A percentile compares a stretch with the other conserved stretches of the same genome.
phyloP scores from a whole-genome alignment of 2,329 filamentous ascomycete genomes.

The Apiospora aurea region DNA sequence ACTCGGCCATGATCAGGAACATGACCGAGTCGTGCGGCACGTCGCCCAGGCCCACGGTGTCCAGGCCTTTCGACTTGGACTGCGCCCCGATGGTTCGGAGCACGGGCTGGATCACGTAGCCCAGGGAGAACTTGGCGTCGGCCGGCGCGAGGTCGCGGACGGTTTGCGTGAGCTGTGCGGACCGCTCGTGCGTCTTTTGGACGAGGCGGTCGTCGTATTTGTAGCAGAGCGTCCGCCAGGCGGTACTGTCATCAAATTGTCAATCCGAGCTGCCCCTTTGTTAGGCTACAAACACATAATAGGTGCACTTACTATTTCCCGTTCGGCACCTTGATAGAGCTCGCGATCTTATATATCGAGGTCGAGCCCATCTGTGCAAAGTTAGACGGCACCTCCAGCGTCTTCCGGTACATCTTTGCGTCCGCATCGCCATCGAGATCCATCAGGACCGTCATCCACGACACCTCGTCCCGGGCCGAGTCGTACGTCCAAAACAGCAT shows the following conservation, averaged over 20 bases:
- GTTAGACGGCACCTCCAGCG: background rate
- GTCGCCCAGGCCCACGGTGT: background rate
- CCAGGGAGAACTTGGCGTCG: background rate
- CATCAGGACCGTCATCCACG: slow-evolving; percentile 1
- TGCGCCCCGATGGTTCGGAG: background rate
- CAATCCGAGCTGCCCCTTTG: background rate
- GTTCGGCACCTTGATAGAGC: background rate
- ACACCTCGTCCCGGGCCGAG: background rate
- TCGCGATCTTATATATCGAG: background rate
- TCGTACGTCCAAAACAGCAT: slow-evolving; percentile 18
- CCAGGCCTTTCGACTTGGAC: background rate
- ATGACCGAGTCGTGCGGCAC: background rate
- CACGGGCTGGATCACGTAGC: background rate
- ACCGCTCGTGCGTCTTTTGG: background rate
- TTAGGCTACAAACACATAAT: background rate
- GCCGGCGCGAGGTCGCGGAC: background rate
- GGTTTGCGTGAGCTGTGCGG: background rate
- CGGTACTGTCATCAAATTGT: background rate
- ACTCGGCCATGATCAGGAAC: slow-evolving; percentile 17
- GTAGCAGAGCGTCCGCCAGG: slow-evolving; percentile 5
- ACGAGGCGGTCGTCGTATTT: background rate
- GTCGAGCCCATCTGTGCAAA: background rate
- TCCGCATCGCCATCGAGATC: background rate
- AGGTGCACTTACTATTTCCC: background rate
- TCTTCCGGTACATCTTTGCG: background rate